Evolutionary conservation across 805 yeast species (phyloP).

Genomic region (Hanseniaspora singularis): DNA sequence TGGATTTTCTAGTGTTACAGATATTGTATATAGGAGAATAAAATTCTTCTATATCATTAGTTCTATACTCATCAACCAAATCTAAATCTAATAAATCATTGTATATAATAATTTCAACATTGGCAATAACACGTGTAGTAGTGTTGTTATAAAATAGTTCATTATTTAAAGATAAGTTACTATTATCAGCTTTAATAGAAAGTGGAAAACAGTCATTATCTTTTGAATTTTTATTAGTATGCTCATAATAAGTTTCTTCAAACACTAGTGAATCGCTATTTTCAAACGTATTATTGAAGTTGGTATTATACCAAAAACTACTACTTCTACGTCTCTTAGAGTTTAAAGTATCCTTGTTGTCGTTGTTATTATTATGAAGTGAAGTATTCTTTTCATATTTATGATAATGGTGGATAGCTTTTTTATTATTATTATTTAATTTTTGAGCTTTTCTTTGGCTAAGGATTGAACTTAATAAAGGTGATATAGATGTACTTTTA

Average conservation of each 20-base stretch:
- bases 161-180: too few relatives aligned
- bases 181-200: too few relatives aligned
- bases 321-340: slow-evolving; percentile 9
- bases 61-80: slow-evolving; percentile 19
- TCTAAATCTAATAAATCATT: slow-evolving; percentile 23
- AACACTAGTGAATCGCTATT: too few relatives aligned
- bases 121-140: too few relatives aligned
- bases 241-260: too few relatives aligned
- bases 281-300: slow-evolving; percentile 5
- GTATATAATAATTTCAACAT: slow-evolving; percentile 18
- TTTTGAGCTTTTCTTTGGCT: slow-evolving; percentile 13
- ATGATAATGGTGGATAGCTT: not conserved
- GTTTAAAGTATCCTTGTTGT: not conserved
- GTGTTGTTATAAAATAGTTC: too few relatives aligned
- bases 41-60: slow-evolving; percentile 19
- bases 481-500: slow-evolving; percentile 1
- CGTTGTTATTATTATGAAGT: not conserved
- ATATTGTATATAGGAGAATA: slow-evolving; percentile 21
- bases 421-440: not conserved
- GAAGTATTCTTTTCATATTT: not conserved
- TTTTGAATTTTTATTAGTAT: too few relatives aligned
- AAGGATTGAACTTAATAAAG: slow-evolving; percentile 10
- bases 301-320: slow-evolving; percentile 11
- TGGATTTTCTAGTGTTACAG: not conserved
- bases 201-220: too few relatives aligned